Evolutionary conservation across 2,329 filamentous ascomycete genomes (phyloP).

Genomic region (Cordyceps javanica): DNA sequence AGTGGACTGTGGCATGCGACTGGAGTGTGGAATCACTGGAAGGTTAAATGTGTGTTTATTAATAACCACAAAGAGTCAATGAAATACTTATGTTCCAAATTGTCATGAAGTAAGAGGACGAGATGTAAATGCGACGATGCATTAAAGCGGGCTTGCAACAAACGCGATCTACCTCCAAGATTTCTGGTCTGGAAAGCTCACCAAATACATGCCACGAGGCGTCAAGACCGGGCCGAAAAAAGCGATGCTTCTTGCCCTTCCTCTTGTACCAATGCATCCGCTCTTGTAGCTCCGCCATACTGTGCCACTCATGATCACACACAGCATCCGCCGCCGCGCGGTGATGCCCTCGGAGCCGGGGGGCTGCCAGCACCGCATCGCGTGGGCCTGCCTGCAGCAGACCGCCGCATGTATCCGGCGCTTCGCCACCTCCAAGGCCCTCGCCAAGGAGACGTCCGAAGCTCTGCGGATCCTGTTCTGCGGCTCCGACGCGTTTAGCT

Average conservation of each 20-base stretch:
- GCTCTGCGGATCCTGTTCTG: slow-evolving; percentile 87
- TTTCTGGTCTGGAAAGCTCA: background rate
- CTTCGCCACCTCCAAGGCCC: slow-evolving; percentile 16
- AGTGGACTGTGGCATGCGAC: slow-evolving; percentile 35
- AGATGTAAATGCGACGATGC: slow-evolving; percentile 20
- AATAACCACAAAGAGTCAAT: background rate
- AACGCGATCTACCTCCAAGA: slow-evolving; percentile 21
- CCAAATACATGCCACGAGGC: background rate
- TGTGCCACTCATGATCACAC: background rate
- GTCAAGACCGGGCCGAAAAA: background rate
- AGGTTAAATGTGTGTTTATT: background rate
- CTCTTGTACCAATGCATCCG: background rate
- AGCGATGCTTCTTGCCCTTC: background rate
- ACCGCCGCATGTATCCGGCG: slow-evolving; percentile 9
- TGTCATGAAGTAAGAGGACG: background rate
- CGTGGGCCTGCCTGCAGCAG: background rate
- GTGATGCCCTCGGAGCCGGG: background rate
- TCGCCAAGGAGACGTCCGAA: slow-evolving; percentile 29
- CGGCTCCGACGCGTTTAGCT: slow-evolving; percentile 88
- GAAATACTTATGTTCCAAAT: background rate
- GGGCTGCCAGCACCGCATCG: background rate
- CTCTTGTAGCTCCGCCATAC: background rate
- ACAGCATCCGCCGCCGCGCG: too few species aligned
- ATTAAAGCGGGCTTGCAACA: slow-evolving; percentile 28
- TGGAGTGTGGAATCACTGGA: slow-evolving; percentile 22